phyloP scores from a whole-genome alignment of 176 grass and related monocot genomes.

The Avena atlantica region DNA sequence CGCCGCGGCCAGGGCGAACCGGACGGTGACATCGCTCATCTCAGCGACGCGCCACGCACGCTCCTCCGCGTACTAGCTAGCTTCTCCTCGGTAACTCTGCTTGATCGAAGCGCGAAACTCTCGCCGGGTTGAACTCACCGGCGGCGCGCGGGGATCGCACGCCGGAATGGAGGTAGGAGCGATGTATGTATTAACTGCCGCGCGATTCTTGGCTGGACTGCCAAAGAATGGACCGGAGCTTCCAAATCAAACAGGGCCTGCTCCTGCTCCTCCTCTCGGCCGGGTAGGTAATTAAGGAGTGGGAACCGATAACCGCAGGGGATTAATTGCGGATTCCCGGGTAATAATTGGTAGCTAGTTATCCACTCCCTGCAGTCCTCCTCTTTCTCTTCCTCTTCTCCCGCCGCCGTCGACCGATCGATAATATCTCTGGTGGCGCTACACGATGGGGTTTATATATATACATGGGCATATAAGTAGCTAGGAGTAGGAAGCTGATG shows the following conservation, averaged over 20 bases:
- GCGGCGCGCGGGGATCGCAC: not conserved
- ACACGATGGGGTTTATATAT: slow-evolving; percentile 2
- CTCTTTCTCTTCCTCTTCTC: too few relatives aligned
- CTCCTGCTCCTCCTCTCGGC: not conserved
- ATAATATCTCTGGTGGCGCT: not conserved
- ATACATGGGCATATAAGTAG: not conserved
- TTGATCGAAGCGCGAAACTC: not conserved
- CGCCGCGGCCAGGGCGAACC: slow-evolving; percentile 30
- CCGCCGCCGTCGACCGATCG: not conserved
- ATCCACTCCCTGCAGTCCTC: slow-evolving; percentile 11
- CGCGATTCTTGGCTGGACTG: not conserved
- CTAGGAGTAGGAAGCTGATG: not conserved
- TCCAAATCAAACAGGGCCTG: not conserved
- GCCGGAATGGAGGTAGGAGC: not conserved
- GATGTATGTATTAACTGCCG: not conserved
- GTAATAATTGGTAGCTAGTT: slow-evolving; percentile 10
- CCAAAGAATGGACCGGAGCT: not conserved
- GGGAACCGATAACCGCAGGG: slow-evolving; percentile 14
- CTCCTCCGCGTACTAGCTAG: not conserved
- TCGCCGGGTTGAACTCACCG: too few relatives aligned
- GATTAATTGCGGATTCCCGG: not conserved
- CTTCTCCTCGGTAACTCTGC: not conserved
- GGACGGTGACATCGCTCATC: slow-evolving; percentile 59
- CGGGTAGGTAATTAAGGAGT: not conserved
- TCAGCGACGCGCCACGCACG: not conserved